These are phyloP conservation scores for Aureococcus anophagefferens DNA, from an alignment of 108 stramenopile species.

Conservation along the genomic window DNA sequence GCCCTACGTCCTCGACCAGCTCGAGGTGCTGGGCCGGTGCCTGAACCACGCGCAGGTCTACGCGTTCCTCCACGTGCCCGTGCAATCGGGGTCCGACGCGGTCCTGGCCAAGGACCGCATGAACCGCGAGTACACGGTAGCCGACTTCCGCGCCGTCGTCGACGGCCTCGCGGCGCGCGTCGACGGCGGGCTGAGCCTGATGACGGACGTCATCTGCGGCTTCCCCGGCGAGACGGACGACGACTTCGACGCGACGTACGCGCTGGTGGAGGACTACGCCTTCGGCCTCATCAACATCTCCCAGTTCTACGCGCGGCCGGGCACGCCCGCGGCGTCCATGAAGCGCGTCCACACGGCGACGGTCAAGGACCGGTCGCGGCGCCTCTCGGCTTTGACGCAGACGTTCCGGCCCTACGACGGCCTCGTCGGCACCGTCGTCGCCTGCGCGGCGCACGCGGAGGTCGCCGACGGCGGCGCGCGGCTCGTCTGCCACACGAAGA, in stretches of 20 bases:
- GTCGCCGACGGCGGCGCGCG: constrained; percentile 14
- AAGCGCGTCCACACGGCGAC: constrained; percentile 21
- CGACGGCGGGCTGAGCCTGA: constrained; percentile 22
- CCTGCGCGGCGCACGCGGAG: constrained; percentile 16
- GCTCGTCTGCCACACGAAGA: constrained; percentile 27
- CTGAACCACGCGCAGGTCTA: constrained; percentile 22
- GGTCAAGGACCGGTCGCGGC: constrained; percentile 30
- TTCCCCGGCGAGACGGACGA: constrained; percentile 37
- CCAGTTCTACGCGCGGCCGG: constrained; percentile 46
- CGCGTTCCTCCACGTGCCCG: constrained; percentile 37
- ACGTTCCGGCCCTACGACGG: constrained; percentile 16
- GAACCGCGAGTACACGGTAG: constrained; percentile 39
- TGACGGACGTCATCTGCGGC: constrained; percentile 44
- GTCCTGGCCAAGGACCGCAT: constrained; percentile 22
- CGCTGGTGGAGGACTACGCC: constrained; percentile 17
- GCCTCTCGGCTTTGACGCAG: constrained; percentile 17
- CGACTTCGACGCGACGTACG: constrained; percentile 28
- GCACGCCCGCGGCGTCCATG: constrained; percentile 45
- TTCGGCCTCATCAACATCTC: constrained; percentile 31
- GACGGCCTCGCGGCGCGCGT: constrained; percentile 16
- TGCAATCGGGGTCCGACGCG: constrained; percentile 26
- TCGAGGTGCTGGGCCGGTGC: constrained; percentile 12
- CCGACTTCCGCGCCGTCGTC: constrained; percentile 20
- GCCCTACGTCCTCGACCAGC: constrained; percentile 37
- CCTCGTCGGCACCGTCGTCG: neutral